Base-by-base conservation (phyloP, 768 basidiomycete genomes). In the Macrolepiota dolichaula region DNA sequence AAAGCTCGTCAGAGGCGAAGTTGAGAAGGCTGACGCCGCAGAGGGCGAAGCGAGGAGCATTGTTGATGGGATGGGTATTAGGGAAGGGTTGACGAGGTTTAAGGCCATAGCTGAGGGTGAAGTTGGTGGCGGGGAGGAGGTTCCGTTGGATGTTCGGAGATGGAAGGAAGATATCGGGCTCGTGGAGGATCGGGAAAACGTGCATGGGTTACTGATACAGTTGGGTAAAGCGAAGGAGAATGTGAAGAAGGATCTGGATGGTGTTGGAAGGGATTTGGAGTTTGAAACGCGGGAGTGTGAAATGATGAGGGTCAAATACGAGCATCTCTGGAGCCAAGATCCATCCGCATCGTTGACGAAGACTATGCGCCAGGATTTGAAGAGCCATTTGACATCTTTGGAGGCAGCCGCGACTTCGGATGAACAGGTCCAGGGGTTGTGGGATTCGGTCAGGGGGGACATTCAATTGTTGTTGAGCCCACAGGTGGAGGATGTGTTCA, bases 251-350 rank as follows among this genome's bases (percentile, higher is more conserved):
- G 88, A 88, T 44, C 77, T 99, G 46, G 85, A 92, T 9, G 70
- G 74, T 22, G 72, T 89, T 42, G 79, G 81, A 2, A 75, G 80
- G 3, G 86, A 94, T 51, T 75, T 99, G 42, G 96, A 97, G 15
- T 74, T 76, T 40, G 97, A 98, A 73, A 87, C 85, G 36, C 78
- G 86, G 64, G 94, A 95, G 51, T 98, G 95, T 73, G 96, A 99
- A 74, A 78, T 82, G 52, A 85, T 88, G 86, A 79, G 95, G 58
- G 89, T 94, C 68, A 90, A 90, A 72, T 96, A 93, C 72, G 89
- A 89, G 32, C 88, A 94, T 65, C 72, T 84, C 29, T 98, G 93
- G 89, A 87, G 89, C 7, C 96, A 97, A 72, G 82, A 84, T 9
- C 96, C 96, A 0, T 89, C 89, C 4, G 87, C 92, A 0, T 80